These are phyloP conservation scores for Penicillium sp. DNA, from an alignment of 2,329 filamentous ascomycete species.

Conservation along the genomic window DNA sequence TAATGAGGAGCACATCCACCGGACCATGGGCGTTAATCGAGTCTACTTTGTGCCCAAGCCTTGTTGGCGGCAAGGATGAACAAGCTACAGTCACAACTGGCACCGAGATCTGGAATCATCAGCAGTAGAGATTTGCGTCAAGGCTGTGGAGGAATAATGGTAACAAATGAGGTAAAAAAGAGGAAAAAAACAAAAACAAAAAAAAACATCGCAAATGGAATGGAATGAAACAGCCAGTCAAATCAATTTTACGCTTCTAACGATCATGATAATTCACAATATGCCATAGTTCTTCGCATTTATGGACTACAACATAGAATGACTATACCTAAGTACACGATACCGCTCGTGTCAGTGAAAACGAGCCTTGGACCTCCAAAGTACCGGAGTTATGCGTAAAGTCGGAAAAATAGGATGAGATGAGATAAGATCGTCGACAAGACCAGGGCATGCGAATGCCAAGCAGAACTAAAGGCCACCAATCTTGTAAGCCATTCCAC, in stretches of 20 bases:
- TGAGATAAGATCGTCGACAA: not conserved
- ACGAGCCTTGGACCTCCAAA: no score
- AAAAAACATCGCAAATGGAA: not conserved
- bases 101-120: not conserved
- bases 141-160: no score
- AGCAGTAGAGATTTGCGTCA: not conserved
- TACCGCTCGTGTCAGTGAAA: no score
- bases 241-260: slow-evolving; percentile 5
- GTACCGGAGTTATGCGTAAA: no score
- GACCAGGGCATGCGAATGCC: not conserved
- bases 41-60: not conserved
- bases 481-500: not conserved
- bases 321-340: no score
- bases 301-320: no score
- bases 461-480: not conserved
- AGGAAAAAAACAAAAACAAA: not conserved
- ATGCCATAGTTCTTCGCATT: not conserved
- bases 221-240: not conserved
- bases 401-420: not conserved
- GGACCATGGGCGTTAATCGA: not conserved
- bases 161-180: not conserved
- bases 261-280: not conserved
- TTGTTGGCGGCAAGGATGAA: not conserved
- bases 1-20: slow-evolving; percentile 4
- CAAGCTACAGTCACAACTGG: not conserved